Evolutionary conservation across 805 yeast species (phyloP).

Genomic region (Isabelozyma heimii): DNA sequence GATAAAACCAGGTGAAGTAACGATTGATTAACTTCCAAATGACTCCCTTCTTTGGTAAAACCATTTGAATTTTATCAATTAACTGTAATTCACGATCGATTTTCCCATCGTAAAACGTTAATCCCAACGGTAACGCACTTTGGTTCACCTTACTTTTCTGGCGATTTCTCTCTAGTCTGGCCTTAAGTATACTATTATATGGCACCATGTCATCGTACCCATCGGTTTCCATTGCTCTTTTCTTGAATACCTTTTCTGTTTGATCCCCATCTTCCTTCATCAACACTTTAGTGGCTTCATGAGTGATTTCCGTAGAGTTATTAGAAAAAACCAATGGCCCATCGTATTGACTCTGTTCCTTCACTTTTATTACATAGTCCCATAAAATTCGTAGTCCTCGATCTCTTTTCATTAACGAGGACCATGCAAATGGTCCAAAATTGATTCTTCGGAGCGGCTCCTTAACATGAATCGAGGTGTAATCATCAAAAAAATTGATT

Average conservation of each 20-base stretch:
- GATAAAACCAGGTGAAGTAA: conserved; percentile 43
- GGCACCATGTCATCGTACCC: conserved; percentile 33
- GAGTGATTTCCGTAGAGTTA: conserved; percentile 14
- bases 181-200: conserved; percentile 20
- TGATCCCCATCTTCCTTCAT: conserved; percentile 2
- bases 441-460: conserved; percentile 27
- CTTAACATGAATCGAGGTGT: conserved; percentile 27
- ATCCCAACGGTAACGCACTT: conserved; percentile 23
- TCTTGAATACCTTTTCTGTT: conserved; percentile 25
- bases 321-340: conserved; percentile 22
- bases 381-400: conserved; percentile 29
- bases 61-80: conserved; percentile 30
- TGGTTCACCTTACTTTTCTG: conserved; percentile 11
- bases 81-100: conserved; percentile 25
- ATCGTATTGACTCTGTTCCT: conserved; percentile 11
- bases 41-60: conserved; percentile 37
- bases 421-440: conserved; percentile 40
- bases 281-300: conserved; percentile 20
- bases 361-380: conserved; percentile 22
- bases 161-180: conserved; percentile 9
- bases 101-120: conserved; percentile 32
- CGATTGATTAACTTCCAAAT: conserved; percentile 41
- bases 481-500: conserved; percentile 35
- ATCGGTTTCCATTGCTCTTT: conserved; percentile 30
- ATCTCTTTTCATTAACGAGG: conserved; percentile 34